Evolutionary conservation across 768 basidiomycete species (phyloP), one percentile per base, ranked within the genome.

Genomic region (Kwoniella bestiolae): DNA sequence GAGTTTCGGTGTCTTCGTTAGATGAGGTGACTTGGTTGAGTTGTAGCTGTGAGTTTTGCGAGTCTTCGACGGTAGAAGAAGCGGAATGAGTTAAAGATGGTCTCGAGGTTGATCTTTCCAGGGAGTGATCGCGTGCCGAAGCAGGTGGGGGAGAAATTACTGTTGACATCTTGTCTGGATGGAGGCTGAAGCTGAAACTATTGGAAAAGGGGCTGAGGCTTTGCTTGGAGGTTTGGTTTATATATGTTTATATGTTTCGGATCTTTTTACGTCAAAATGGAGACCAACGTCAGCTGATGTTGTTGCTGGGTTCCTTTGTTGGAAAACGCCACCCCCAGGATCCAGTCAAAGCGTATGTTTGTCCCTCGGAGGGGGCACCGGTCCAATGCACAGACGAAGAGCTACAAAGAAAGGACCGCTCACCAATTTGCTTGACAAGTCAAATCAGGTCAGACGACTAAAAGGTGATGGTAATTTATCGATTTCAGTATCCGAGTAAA

Each of bases 71-170:
- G 12, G 56, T 32, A 1, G 66, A 68, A 23, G 63, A 58, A 9
- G 35, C 32, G n/a, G 60, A 62, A 29, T 60, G 57, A 35, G 65
- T 60, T 23, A 66, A 53, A 26, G 65, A 66, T 6, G 65, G 58
- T 23, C 46, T 57, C 9, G 65, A 66, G 18, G 38, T 14, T 41
- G 38, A 11, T 41, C 38, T 41, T 41, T 41, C 38, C 18, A 41
- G 18, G 12, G 4, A 18, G 12, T 41, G 38, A 11, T 41, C 7
- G 6, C 6, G 51, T 28, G 51, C 12, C 6, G 26, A 18, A 23
- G 23, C 26, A 28, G 25, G 45, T 32, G 41, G 59, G 29, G 47
- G 29, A 34, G 46, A 49, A 23, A 18, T 9, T 21, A 41, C 21
- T 51, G 41, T 28, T 18, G 59, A 60, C 59, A 60, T 60, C 18